A percentile compares a stretch with the other conserved stretches of the same genome.
Conservation (phyloP, 1,284 basidiomycete genomes). For the Melampsora americana region DNA sequence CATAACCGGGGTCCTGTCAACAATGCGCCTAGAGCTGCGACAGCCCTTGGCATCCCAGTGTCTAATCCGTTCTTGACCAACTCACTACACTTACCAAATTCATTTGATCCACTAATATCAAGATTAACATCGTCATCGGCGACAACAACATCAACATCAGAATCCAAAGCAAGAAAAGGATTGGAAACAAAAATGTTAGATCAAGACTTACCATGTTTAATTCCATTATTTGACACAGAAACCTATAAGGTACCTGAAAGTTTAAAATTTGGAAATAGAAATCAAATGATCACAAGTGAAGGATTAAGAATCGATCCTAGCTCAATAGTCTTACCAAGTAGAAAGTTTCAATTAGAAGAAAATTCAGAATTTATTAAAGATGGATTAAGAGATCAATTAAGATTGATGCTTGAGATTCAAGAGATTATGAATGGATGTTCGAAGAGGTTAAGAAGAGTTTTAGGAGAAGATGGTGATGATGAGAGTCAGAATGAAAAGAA, state of each 20-base stretch:
- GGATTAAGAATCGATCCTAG: not conserved
- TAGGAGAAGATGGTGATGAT: not conserved
- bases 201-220: not conserved
- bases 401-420: not conserved
- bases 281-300: not conserved
- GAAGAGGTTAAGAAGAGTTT: not conserved
- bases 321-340: not conserved
- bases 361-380: not conserved
- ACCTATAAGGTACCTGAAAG: not conserved
- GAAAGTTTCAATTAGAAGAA: not conserved
- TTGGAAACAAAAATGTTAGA: not conserved
- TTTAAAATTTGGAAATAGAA: not conserved
- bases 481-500: not conserved
- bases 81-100: not conserved
- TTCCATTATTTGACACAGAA: slow-evolving; percentile 16
- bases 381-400: not conserved
- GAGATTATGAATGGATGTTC: not conserved
- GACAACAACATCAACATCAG: not conserved
- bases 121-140: not conserved
- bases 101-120: not conserved
- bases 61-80: not conserved
- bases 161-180: not conserved
- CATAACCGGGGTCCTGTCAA: not conserved
- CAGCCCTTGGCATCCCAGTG: not conserved
- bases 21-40: not conserved